Conservation (phyloP, 2,329 filamentous ascomycete genomes). For the Ciborinia camelliae region DNA sequence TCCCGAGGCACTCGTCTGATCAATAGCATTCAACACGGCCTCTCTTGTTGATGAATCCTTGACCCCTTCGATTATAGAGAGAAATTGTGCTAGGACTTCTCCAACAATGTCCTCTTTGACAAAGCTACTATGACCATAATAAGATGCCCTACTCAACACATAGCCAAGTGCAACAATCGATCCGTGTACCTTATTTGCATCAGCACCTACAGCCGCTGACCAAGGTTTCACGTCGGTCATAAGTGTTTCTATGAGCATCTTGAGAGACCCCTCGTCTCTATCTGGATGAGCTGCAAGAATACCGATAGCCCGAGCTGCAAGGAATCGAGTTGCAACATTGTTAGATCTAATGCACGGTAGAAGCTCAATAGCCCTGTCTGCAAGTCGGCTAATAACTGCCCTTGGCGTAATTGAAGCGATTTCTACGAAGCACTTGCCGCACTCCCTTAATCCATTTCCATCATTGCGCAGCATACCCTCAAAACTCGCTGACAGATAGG, state of each 20-base stretch:
- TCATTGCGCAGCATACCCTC: slow-evolving; percentile 51
- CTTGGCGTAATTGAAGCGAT: slow-evolving; percentile 52
- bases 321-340: slow-evolving; percentile 61
- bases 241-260: slow-evolving; percentile 45
- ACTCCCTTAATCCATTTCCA: slow-evolving; percentile 43
- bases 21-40: slow-evolving; percentile 54
- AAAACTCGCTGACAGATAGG: slow-evolving; percentile 54
- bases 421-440: slow-evolving; percentile 52
- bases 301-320: slow-evolving; percentile 69
- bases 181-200: slow-evolving; percentile 57
- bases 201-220: slow-evolving; percentile 54
- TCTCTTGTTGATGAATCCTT: slow-evolving; percentile 56
- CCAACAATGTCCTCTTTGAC: slow-evolving; percentile 41
- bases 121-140: slow-evolving; percentile 43
- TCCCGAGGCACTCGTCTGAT: slow-evolving; percentile 58
- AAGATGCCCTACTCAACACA: slow-evolving; percentile 53
- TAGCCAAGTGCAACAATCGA: slow-evolving; percentile 57
- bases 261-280: slow-evolving; percentile 43
- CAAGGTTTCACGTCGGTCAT: slow-evolving; percentile 49
- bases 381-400: slow-evolving; percentile 48
- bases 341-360: slow-evolving; percentile 65
- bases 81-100: slow-evolving; percentile 43
- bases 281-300: slow-evolving; percentile 68
- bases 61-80: slow-evolving; percentile 51
- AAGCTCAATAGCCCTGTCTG: slow-evolving; percentile 50